Conservation (phyloP, 768 basidiomycete genomes). For the Austroboletus eburneus region DNA sequence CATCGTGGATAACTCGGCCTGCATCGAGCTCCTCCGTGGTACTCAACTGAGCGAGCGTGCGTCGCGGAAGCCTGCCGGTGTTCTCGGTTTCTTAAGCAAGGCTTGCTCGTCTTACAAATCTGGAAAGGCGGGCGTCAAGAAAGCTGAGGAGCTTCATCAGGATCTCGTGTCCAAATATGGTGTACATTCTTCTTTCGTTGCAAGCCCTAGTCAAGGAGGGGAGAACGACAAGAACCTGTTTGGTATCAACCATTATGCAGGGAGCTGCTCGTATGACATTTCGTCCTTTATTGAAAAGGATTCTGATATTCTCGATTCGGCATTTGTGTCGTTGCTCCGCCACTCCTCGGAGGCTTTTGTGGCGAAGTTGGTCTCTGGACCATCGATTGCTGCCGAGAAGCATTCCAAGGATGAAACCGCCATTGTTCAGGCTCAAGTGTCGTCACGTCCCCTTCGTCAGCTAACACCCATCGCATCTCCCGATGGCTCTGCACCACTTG, state of each 20-base stretch:
- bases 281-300: conserved; percentile 46
- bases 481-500: conserved; percentile 28
- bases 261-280: conserved; percentile 50
- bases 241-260: conserved; percentile 60
- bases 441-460: conserved; percentile 51
- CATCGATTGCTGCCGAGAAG: conserved; percentile 53
- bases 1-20: conserved; percentile 52
- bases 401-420: conserved; percentile 55
- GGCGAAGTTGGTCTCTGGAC: conserved; percentile 58
- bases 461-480: conserved; percentile 40
- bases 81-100: conserved; percentile 54
- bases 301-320: conserved; percentile 50
- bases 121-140: conserved; percentile 45
- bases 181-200: conserved; percentile 49
- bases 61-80: conserved; percentile 52
- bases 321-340: conserved; percentile 51
- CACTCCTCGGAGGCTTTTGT: conserved; percentile 50
- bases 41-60: conserved; percentile 41
- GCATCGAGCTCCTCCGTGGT: conserved; percentile 58
- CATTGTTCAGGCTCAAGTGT: conserved; percentile 63
- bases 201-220: conserved; percentile 26
- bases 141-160: conserved; percentile 47
- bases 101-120: conserved; percentile 45
- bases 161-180: conserved; percentile 46
- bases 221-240: conserved; percentile 41